Evolutionary conservation across 352 stramenopile genomes (phyloP).

Genomic region (Globisporangium spiculum): DNA sequence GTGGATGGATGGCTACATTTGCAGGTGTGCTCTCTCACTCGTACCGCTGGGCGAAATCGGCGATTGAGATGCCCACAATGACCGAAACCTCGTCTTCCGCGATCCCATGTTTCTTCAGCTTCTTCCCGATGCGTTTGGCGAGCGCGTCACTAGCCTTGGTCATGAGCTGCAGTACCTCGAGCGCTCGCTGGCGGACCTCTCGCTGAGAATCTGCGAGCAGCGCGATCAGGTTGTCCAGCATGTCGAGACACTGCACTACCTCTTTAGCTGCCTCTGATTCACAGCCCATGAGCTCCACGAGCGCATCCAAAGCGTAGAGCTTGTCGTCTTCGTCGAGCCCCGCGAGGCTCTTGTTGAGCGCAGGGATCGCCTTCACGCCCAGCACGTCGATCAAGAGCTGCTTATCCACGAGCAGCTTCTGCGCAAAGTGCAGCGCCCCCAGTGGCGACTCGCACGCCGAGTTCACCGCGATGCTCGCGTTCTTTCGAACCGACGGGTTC

Average conservation of each 20-base stretch:
- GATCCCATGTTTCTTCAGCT: constrained; percentile 26
- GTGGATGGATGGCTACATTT: not conserved
- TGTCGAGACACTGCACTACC: constrained; percentile 49
- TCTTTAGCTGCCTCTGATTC: constrained; percentile 28
- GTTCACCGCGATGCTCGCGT: constrained; percentile 58
- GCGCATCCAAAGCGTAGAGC: constrained; percentile 33
- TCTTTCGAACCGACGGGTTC: constrained; percentile 34
- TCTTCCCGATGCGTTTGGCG: constrained; percentile 33
- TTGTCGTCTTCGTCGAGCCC: constrained; percentile 46
- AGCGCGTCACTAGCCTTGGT: constrained; percentile 23
- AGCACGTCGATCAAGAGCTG: constrained; percentile 54
- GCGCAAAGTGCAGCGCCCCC: constrained; percentile 39
- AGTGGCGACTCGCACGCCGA: constrained; percentile 58
- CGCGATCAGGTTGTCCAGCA: constrained; percentile 44
- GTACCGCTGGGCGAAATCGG: constrained; percentile 1
- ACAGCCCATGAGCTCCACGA: constrained; percentile 28
- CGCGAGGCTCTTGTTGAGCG: constrained; percentile 39
- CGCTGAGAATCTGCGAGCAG: constrained; percentile 24
- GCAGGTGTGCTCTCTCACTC: not conserved
- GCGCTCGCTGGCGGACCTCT: constrained; percentile 22
- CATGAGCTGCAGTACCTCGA: constrained; percentile 30
- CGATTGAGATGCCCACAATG: constrained; percentile 10
- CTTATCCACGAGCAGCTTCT: constrained; percentile 34
- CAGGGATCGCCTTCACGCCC: constrained; percentile 41
- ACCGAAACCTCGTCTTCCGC: constrained; percentile 19